A percentile compares a stretch with the other conserved stretches of the same genome.
Conservation (phyloP, 169 alveolate species). For the Eimeria praecox region DNA sequence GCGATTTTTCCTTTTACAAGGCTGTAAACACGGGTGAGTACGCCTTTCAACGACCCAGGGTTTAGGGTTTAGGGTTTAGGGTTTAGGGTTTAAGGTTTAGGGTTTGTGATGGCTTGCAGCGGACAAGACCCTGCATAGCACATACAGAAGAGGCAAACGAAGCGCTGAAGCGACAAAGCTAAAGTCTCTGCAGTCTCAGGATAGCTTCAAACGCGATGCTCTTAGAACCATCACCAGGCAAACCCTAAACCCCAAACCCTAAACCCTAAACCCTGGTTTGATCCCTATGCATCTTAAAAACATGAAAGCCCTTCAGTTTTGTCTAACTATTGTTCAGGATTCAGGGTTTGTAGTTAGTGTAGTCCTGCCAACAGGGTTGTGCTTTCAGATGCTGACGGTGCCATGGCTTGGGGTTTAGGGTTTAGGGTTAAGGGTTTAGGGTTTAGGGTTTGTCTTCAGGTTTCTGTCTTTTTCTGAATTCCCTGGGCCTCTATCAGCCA, state of each 20-base stretch:
- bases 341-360: not conserved
- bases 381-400: not conserved
- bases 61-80: conserved; percentile 43
- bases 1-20: conserved; percentile 58
- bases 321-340: not conserved
- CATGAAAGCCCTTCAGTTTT: not conserved
- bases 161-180: conserved; percentile 55
- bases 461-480: conserved; percentile 40
- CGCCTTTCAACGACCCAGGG: not conserved
- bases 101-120: conserved; percentile 21
- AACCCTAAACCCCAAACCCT: conserved; percentile 41
- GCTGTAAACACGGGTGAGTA: conserved; percentile 10
- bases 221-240: conserved; percentile 59
- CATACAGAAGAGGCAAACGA: conserved; percentile 18
- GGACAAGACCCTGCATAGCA: conserved; percentile 45
- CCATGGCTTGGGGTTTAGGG: not conserved
- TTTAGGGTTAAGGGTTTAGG: conserved; percentile 38
- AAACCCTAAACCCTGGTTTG: conserved; percentile 41
- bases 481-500: conserved; percentile 47
- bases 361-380: no score
- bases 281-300: not conserved
- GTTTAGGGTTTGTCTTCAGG: conserved; percentile 30
- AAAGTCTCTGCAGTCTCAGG: conserved; percentile 44
- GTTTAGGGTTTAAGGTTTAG: conserved; percentile 9
- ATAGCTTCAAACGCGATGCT: conserved; percentile 57